Evolutionary conservation across 2,329 filamentous ascomycete genomes (phyloP), one percentile per base, ranked within the genome.

Genomic region (Microsporum canis): DNA sequence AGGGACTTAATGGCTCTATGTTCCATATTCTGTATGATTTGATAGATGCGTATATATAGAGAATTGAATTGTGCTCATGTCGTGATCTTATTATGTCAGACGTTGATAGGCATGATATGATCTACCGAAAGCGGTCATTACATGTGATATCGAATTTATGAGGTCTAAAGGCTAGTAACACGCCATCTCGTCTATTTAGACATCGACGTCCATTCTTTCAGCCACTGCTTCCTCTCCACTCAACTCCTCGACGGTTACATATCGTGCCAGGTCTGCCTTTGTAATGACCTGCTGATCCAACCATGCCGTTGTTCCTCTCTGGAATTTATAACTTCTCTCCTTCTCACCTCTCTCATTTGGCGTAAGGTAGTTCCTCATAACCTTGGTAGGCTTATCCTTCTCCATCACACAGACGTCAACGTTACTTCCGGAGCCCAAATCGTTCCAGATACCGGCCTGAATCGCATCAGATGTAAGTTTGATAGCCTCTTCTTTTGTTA

Each of bases 401-500:
- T 92, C 95, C 73, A 99, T 99, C 70, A 99, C 84, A 66, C 91
- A 92, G 38, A 99, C 88, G 72, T 99, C 95, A 62, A 99, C 94
- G 73, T 99, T 99, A 73, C 89, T 95, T 69, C 94, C 94, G 2
- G 91, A 96, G 12, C 94, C 94, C 73, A 99, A 74, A 77, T 99
- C 94, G 81, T 99, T 99, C 81, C 94, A 99, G 78, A 99, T 95
- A 86, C 94, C 94, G 8, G 95, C 88, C 78, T 91, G 81, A 71
- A 99, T 96, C 55, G 92, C 92, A 68, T 96, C 87, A 61, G 88
- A 83, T 72, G 87, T 87, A 65, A 96, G 80, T 71, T 87, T 85
- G 63, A 96, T 80, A n/a, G 91, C 91, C 57, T 88, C 88, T 41
- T 95, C 88, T 68, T 84, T 81, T 65, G 83, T 87, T 73, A 96